Conservation (phyloP, 2,329 filamentous ascomycete species). For the Chalaropsis thielavioides region DNA sequence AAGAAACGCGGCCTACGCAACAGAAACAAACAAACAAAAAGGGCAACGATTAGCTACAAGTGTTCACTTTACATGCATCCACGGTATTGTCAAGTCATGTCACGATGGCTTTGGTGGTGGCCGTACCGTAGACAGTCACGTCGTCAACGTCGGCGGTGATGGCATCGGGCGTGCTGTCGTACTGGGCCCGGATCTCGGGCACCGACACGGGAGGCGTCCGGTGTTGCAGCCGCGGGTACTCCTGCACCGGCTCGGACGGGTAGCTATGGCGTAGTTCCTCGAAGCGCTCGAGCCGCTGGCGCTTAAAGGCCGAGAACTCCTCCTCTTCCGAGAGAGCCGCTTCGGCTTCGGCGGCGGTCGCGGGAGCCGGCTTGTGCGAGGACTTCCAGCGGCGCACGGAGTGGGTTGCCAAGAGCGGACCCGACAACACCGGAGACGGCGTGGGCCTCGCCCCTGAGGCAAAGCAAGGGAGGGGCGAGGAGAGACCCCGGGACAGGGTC, state of each 20-base stretch:
- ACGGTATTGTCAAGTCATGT: constrained; percentile 12
- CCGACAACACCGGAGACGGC: not conserved
- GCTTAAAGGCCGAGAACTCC: constrained; percentile 27
- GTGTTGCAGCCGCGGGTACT: constrained; percentile 17
- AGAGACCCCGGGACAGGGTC: constrained; percentile 13
- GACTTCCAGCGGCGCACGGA: constrained; percentile 12
- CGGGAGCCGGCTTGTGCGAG: not conserved
- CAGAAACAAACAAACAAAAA: constrained; percentile 21
- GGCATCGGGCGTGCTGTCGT: constrained; percentile 8
- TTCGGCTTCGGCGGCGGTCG: not conserved
- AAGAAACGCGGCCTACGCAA: constrained; percentile 53
- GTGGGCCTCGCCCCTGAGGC: not conserved
- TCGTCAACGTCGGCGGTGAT: constrained; percentile 9
- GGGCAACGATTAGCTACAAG: constrained; percentile 13
- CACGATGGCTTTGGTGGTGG: constrained; percentile 1
- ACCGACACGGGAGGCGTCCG: constrained; percentile 17
- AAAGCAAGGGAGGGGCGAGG: not conserved
- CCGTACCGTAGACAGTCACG: constrained; percentile 23
- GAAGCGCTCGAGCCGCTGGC: constrained; percentile 25
- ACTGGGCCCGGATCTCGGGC: constrained; percentile 17
- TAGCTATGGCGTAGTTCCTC: constrained; percentile 22
- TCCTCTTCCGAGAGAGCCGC: constrained; percentile 11
- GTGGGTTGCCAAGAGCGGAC: not conserved
- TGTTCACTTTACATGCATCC: constrained; percentile 24
- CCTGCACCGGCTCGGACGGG: constrained; percentile 7